Evolutionary conservation across 2,329 filamentous ascomycete species (phyloP), one percentile per base, ranked within the genome.

Genomic region (Cladosporium sp.): DNA sequence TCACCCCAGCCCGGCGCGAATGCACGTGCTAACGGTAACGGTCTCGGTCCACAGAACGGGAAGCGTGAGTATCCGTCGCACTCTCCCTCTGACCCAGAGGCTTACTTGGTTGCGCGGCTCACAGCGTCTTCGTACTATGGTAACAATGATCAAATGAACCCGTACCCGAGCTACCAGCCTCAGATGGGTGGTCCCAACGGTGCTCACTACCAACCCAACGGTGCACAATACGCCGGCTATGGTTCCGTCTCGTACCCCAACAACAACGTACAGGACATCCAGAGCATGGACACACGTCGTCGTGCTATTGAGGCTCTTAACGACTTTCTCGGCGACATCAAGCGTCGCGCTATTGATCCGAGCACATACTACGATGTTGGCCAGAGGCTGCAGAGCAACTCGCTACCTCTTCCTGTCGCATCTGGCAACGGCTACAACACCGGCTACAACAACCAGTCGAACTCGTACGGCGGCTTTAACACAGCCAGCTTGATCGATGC

Each of bases 251-350:
- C 78, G 68, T 81, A 81, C 70, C 77, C 77, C 25, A 72, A 73
- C 61, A 73, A 66, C 67, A 68, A 65, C 55, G 61, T 69, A 36
- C 66, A 67, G 60, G 69, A 74, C 63, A 67, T 73, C 39, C 69
- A 74, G 62, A 70, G 72, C 69, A 70, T 88, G 69, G 90, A 93
- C 70, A 83, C 85, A 65, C 86, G 89, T 70, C 94, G 93, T 78
- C 90, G 92, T 55, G 78, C 77, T 62, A 90, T 88, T 66, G 92
- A 97, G 69, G 89, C 90, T 60, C 80, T 97, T 60, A 93, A 96
- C 71, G 91, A 96, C 72, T 96, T 97, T 78, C 96, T 97, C 66
- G 90, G 89, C 65, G 91, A 90, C 72, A 87, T 92, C 66, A 97
- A 97, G 82, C 90, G 92, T 68, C 89, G 92, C 70, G 87, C 92